phyloP scores from a whole-genome alignment of 495 filamentous ascomycete species.

The Trichoderma reesei region DNA sequence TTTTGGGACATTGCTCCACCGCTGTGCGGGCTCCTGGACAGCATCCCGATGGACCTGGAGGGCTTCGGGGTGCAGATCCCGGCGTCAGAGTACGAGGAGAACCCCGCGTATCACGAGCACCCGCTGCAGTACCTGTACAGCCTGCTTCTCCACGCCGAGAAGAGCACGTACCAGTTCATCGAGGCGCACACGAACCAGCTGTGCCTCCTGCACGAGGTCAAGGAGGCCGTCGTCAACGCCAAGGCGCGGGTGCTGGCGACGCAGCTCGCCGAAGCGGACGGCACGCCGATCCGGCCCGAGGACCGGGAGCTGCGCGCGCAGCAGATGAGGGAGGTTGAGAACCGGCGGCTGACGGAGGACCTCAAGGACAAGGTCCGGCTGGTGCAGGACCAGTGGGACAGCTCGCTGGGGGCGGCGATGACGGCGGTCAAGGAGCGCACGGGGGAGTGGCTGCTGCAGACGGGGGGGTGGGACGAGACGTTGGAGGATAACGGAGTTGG shows the following conservation, averaged over 20 bases:
- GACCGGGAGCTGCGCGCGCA: slow-evolving; percentile 42
- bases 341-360: slow-evolving; percentile 64
- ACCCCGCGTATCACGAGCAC: slow-evolving; percentile 64
- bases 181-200: slow-evolving; percentile 88
- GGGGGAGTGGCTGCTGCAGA: slow-evolving; percentile 51
- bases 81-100: slow-evolving; percentile 68
- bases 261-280: slow-evolving; percentile 49
- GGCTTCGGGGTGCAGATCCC: slow-evolving; percentile 62
- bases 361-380: slow-evolving; percentile 83
- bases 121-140: slow-evolving; percentile 84
- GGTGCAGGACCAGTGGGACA: slow-evolving; percentile 77
- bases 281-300: slow-evolving; percentile 22
- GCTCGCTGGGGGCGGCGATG: slow-evolving; percentile 42
- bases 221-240: slow-evolving; percentile 62
- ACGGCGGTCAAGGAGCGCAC: slow-evolving; percentile 46
- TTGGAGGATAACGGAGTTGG: slow-evolving; percentile 41
- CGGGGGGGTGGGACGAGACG: slow-evolving; percentile 67
- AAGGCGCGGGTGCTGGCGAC: slow-evolving; percentile 44
- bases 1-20: slow-evolving; percentile 97
- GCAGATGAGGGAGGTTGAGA: slow-evolving; percentile 53
- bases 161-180: slow-evolving; percentile 90
- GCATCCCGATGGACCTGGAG: slow-evolving; percentile 45
- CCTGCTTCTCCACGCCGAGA: slow-evolving; percentile 76
- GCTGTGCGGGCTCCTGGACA: slow-evolving; percentile 63
- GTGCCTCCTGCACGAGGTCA: slow-evolving; percentile 89